Base-by-base conservation (phyloP, 805 yeast species). In the Starmera quercuum region DNA sequence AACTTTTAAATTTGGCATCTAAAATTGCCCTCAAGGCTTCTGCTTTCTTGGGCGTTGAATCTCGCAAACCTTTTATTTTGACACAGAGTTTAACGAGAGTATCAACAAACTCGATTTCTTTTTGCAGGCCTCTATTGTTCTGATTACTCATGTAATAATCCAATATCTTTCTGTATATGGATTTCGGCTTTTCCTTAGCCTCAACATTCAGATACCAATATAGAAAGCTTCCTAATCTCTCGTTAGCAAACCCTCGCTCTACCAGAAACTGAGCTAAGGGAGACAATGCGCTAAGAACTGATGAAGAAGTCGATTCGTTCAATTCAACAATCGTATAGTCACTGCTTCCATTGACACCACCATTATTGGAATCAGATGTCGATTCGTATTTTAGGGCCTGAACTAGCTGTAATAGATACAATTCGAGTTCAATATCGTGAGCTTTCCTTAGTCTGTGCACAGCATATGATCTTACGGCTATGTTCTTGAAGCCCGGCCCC, bases 191-290 rank as follows among this genome's bases (percentile, higher is more conserved):
- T 37, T 84, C 95, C 47, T 81, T 85, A 20, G 81, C 73, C 49
- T 90, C 97, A 2, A 94, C 95, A 42, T 78, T 80, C 32, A 92
- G 71, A 51, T 81, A 85, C 97, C 98, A 92, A 55, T 85, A 88
- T 40, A 94, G 75, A 50, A 73, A 85, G 50, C 79, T 87, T 0
- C 95, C 92, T 26, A 94, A 62, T 14, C 71, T 63, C 15, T 72
- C 70, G 50, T 81, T 83, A 14, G 70, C 61, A 2, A 78, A 63
- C 0, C 95, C 78, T 30, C 90, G 66, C 19, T 76, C 76, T 27
- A 88, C 78, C 26, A 92, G 61, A 50, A 90, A 87, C 33, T 75
- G 73, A 1, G 85, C 83, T 33, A 83, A 58, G 1, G 88, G 86
- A 0, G 90, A 78, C 12, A 63, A 46, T 6, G 53, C 44, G 30